Base-by-base conservation (phyloP, 306 rosid species). In the Medicago lupulina region DNA sequence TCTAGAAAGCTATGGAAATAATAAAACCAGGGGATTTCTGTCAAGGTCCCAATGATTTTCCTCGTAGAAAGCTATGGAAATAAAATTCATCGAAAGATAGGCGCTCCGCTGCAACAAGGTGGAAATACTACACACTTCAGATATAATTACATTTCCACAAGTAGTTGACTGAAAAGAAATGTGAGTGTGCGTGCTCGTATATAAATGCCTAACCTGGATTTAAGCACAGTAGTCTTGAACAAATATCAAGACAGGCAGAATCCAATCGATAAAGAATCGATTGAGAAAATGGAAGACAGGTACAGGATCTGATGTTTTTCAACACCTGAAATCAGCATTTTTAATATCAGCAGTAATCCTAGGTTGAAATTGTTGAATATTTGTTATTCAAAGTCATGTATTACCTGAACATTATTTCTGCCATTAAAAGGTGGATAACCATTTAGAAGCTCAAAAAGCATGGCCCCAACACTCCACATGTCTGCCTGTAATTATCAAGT, bases 401-500 rank as follows among this genome's bases (percentile, higher is more conserved):
- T 9, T 83, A 89, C 94, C 94, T 89, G 89, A 64, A 85, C 88
- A 72, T 82, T 87, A 55, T 83, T 85, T 65, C 83, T 85, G 28
- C 94, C 91, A 77, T 23, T 67, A 77, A 89, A 89, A 57, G 94
- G 94, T 13, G 89, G 91, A 71, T 76, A 82, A 50, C 94, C 94
- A 78, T 87, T 89, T 21, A 89, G 82, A 82, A 89, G 88, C 87
- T 89, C 91, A 51, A 89, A 89, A 73, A 89, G 88, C 76, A 89
- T 87, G 47, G 85, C 87, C 43, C 93, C 93, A 59, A 89, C 40
- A 78, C 93, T 89, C 93, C 91, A 89, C 93, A 89, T 87, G 80
- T 87, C 93, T 9, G 73, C 91, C 91, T 89, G 70, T 34, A 47
- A 41, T 34, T n/a, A 49, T 59, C 13, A 66, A 55, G 17, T 41